A percentile compares a stretch with the other conserved stretches of the same genome.
phyloP scores from a whole-genome alignment of 176 grass and related monocot species.

The Urochloa ruziziensis region DNA sequence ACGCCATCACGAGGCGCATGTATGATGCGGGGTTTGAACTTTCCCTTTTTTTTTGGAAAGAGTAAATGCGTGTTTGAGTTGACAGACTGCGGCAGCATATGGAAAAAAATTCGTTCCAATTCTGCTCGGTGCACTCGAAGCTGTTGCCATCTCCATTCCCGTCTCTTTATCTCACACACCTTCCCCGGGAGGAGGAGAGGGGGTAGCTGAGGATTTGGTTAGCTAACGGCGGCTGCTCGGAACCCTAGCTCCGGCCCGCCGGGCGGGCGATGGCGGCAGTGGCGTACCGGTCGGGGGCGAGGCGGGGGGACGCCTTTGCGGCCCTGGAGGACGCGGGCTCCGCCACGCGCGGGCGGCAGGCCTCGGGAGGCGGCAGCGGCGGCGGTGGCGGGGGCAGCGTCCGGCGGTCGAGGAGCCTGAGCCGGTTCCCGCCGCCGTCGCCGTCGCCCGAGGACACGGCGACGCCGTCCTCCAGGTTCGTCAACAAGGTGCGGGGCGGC shows the following conservation, averaged over 20 bases:
- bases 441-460: slow-evolving; percentile 48
- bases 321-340: slow-evolving; percentile 27
- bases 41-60: no score
- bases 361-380: background rate
- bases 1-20: background rate
- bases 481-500: slow-evolving; percentile 54
- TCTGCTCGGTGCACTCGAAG: slow-evolving; percentile 19
- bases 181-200: background rate
- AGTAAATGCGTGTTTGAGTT: no score
- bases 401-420: slow-evolving; percentile 76
- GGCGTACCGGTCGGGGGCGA: slow-evolving; percentile 17
- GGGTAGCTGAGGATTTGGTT: background rate
- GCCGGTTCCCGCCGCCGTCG: slow-evolving; percentile 64
- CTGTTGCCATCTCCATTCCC: slow-evolving; percentile 22
- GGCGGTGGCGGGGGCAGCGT: background rate
- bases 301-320: slow-evolving; percentile 31
- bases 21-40: background rate
- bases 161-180: background rate
- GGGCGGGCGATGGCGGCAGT: slow-evolving; percentile 22
- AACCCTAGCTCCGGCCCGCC: slow-evolving; percentile 24
- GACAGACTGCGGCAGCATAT: background rate
- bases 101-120: background rate
- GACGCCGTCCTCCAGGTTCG: slow-evolving; percentile 74
- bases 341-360: slow-evolving; percentile 31
- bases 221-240: background rate